These are phyloP conservation scores for Breynia disticha DNA, from an alignment of 441 rosid genomes.

Conservation along the genomic window DNA sequence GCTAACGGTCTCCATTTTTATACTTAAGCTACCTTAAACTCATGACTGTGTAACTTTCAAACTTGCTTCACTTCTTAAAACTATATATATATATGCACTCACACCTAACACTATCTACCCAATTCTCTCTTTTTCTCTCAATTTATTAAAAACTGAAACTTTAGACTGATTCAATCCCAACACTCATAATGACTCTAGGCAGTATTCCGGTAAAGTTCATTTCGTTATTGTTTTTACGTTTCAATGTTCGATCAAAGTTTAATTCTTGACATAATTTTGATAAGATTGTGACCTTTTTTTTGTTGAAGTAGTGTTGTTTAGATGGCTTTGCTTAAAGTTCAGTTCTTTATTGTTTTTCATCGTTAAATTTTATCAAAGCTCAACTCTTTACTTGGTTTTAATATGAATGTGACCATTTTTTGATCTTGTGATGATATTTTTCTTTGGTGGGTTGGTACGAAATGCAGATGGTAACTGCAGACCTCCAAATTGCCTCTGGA, in stretches of 20 bases:
- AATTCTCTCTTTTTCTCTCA: not conserved
- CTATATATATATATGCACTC: not conserved
- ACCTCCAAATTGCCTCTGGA: not conserved
- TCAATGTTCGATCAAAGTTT: not conserved
- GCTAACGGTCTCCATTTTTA: conserved; percentile 22
- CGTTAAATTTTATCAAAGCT: too few relatives aligned
- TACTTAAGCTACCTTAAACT: too few relatives aligned
- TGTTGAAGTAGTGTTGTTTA: too few relatives aligned
- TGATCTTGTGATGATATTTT: too few relatives aligned
- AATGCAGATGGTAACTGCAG: not conserved
- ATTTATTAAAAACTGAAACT: not conserved
- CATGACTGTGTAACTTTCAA: too few relatives aligned
- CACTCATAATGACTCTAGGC: conserved; percentile 26
- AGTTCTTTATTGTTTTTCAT: too few relatives aligned
- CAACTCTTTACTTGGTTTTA: too few relatives aligned
- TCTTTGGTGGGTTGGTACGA: not conserved
- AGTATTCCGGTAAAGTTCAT: conserved; percentile 25
- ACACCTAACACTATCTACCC: conserved; percentile 22
- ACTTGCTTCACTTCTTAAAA: not conserved
- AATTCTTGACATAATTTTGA: not conserved
- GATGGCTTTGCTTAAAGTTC: too few relatives aligned
- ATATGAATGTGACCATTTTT: too few relatives aligned
- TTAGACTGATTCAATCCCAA: too few relatives aligned
- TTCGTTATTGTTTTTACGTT: not conserved
- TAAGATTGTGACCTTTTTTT: too few relatives aligned